Conservation (phyloP, 495 filamentous ascomycete species). For the Cercophora samala region DNA sequence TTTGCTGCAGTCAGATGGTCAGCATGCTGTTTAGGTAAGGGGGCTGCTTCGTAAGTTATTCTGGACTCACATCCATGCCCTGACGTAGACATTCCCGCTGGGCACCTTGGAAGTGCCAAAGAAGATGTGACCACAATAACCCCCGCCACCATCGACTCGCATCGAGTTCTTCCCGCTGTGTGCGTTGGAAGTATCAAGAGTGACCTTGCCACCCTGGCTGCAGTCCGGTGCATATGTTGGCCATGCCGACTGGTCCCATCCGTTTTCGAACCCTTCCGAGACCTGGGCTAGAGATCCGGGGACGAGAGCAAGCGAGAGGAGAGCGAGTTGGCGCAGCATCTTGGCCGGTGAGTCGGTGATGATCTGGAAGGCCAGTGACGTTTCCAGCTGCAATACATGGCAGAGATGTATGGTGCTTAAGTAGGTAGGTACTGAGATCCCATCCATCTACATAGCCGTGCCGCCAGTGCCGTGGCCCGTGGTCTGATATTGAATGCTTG, state of each 20-base stretch:
- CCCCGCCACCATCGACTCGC: conserved; percentile 50
- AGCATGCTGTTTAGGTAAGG: background rate
- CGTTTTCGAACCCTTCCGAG: conserved; percentile 52
- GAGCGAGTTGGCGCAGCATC: conserved; percentile 19
- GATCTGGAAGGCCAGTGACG: no score
- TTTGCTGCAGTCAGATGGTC: conserved; percentile 37
- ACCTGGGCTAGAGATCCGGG: conserved; percentile 49
- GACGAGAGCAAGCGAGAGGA: conserved; percentile 46
- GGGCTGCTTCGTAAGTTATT: background rate
- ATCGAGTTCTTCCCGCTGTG: conserved; percentile 57
- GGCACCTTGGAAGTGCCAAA: conserved; percentile 55
- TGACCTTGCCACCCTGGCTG: conserved; percentile 54
- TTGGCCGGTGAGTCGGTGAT: no score
- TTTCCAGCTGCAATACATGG: no score
- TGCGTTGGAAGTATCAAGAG: conserved; percentile 49
- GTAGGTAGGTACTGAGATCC: no score
- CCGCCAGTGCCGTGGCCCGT: no score
- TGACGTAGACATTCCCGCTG: conserved; percentile 54
- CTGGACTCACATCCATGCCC: conserved; percentile 49
- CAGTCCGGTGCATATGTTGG: conserved; percentile 55
- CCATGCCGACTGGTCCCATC: conserved; percentile 53
- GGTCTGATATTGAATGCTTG: no score
- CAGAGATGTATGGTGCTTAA: no score
- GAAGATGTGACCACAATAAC: conserved; percentile 59
- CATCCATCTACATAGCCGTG: no score